These are phyloP conservation scores for Alternaria viburni DNA, from an alignment of 2,329 filamentous ascomycete genomes.

Conservation along the genomic window DNA sequence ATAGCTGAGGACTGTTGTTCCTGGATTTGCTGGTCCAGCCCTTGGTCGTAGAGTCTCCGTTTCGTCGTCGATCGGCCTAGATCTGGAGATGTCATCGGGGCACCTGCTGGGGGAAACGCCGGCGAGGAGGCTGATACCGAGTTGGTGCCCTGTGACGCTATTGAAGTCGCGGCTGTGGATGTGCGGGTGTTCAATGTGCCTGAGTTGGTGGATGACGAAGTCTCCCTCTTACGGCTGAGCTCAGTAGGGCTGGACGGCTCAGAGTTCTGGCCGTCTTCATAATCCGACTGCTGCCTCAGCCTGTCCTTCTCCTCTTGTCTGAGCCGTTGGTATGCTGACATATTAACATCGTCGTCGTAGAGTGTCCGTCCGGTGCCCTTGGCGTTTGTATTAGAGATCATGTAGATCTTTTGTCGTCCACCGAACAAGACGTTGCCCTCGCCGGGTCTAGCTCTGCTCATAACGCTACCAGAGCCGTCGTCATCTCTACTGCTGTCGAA, in stretches of 20 bases:
- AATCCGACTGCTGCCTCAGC: constrained; percentile 29
- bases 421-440: constrained; percentile 95
- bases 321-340: constrained; percentile 83
- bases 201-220: constrained; percentile 82
- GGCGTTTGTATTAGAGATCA: constrained; percentile 66
- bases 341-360: constrained; percentile 85
- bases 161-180: constrained; percentile 87
- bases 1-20: constrained; percentile 80
- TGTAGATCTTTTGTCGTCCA: constrained; percentile 93
- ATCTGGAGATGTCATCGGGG: constrained; percentile 41
- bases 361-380: constrained; percentile 64
- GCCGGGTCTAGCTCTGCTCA: constrained; percentile 79
- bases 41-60: constrained; percentile 82
- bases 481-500: constrained; percentile 69
- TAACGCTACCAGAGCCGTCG: constrained; percentile 76
- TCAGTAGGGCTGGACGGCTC: constrained; percentile 59
- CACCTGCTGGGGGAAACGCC: constrained; percentile 27
- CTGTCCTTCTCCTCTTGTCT: constrained; percentile 62
- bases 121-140: constrained; percentile 46
- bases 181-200: constrained; percentile 69
- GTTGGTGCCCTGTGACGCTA: constrained; percentile 70
- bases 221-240: constrained; percentile 79
- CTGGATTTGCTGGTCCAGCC: constrained; percentile 77
- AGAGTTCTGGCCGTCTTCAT: constrained; percentile 48
- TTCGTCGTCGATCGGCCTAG: constrained; percentile 73